Evolutionary conservation across 2,329 filamentous ascomycete genomes (phyloP).

Genomic region (Rhinocladiella similis): DNA sequence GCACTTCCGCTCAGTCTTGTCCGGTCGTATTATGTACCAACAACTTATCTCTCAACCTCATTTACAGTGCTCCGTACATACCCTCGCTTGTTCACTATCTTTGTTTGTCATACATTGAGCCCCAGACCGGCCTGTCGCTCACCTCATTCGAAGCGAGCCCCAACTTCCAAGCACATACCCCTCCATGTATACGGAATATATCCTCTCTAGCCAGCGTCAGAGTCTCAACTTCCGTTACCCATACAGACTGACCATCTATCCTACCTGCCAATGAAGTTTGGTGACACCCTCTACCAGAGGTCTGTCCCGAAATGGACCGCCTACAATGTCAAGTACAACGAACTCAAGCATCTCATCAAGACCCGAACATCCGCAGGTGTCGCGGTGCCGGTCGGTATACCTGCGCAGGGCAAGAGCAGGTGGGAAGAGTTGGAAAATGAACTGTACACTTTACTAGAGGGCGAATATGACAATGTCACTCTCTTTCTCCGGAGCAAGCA

Average conservation of each 20-base stretch:
- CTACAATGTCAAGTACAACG: slow-evolving; percentile 87
- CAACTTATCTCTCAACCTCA: neutral
- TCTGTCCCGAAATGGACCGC: slow-evolving; percentile 82
- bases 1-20: neutral
- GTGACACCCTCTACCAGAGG: slow-evolving; percentile 69
- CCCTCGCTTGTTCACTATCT: neutral
- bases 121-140: neutral
- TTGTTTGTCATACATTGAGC: neutral
- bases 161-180: neutral
- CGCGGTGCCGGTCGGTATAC: slow-evolving; percentile 68
- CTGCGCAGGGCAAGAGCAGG: slow-evolving; percentile 62
- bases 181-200: neutral
- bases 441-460: slow-evolving; percentile 70
- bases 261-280: slow-evolving; percentile 68
- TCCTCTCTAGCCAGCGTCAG: neutral
- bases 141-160: neutral
- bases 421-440: slow-evolving; percentile 67
- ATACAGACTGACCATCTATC: slow-evolving; percentile 37
- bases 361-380: slow-evolving; percentile 71
- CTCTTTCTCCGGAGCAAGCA: slow-evolving; percentile 79
- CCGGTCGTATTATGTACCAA: neutral
- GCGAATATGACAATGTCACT: slow-evolving; percentile 74
- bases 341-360: slow-evolving; percentile 82
- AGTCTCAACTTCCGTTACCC: neutral
- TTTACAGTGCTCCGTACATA: neutral